phyloP scores from a whole-genome alignment of 2,329 filamentous ascomycete species.

The Paecilomyces dactylethromorphus region DNA sequence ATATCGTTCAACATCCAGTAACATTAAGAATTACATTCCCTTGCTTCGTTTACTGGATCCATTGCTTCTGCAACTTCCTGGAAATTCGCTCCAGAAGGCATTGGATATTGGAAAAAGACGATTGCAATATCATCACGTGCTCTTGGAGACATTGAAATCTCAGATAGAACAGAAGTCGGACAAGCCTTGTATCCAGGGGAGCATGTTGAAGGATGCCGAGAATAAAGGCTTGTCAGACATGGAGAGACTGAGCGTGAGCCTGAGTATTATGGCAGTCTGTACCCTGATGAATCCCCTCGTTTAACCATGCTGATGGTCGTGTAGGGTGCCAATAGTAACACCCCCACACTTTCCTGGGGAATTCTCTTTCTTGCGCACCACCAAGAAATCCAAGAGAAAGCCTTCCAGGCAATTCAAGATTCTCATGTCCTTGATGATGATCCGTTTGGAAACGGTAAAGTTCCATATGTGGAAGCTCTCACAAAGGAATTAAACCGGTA shows the following conservation, averaged over 20 bases:
- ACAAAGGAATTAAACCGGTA: no score
- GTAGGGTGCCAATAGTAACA: conserved; percentile 6
- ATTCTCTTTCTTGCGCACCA: conserved; percentile 6
- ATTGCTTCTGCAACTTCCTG: not conserved
- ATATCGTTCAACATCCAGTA: conserved; percentile 7
- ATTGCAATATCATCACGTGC: conserved; percentile 1
- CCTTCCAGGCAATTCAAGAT: no score
- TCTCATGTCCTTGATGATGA: no score
- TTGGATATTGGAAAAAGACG: conserved; percentile 5
- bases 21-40: conserved; percentile 9
- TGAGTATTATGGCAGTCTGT: conserved; percentile 8
- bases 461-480: no score
- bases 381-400: conserved; percentile 7
- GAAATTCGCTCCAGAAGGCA: conserved; percentile 1
- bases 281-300: not conserved
- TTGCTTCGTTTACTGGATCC: conserved; percentile 6
- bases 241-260: conserved; percentile 5
- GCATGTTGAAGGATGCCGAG: conserved; percentile 6
- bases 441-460: no score
- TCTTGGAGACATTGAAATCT: conserved; percentile 3
- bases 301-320: no score
- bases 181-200: conserved; percentile 7
- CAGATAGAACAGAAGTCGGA: conserved; percentile 4
- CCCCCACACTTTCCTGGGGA: conserved; percentile 5
- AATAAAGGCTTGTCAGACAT: conserved; percentile 1